phyloP scores from a whole-genome alignment of 345 rosid species.

The Bruguiera sexangula region DNA sequence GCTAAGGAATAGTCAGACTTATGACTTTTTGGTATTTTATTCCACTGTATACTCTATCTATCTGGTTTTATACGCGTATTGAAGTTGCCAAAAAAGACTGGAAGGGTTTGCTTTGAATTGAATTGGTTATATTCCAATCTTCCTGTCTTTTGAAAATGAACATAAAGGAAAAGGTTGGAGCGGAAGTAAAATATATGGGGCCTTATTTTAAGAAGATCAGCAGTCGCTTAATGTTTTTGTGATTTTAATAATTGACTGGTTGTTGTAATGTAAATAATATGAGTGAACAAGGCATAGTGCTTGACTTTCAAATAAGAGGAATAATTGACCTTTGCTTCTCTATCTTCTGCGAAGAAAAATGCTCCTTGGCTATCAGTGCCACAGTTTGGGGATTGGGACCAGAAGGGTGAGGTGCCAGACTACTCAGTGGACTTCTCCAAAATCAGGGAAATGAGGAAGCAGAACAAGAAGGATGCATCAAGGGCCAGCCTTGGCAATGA shows the following conservation, averaged over 20 bases:
- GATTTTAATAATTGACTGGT: too few relatives aligned
- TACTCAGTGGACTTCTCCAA: constrained; percentile 88
- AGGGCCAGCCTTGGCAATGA: constrained; percentile 94
- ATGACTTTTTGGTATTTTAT: background rate
- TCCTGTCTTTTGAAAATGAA: background rate
- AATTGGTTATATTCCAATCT: background rate
- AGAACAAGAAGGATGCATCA: constrained; percentile 81
- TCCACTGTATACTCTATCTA: background rate
- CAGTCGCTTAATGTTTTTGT: too few relatives aligned
- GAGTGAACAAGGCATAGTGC: background rate
- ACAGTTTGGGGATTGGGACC: constrained; percentile 97
- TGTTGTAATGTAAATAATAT: too few relatives aligned
- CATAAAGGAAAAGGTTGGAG: too few relatives aligned
- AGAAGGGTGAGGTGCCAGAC: constrained; percentile 84
- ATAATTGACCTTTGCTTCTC: background rate
- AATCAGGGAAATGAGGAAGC: constrained; percentile 93
- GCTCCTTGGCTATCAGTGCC: constrained; percentile 94
- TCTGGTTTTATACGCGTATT: background rate
- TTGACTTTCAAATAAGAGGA: background rate
- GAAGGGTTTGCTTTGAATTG: background rate
- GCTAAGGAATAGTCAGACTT: constrained; percentile 18
- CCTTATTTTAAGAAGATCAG: too few relatives aligned
- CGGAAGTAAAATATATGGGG: too few relatives aligned
- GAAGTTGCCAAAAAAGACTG: background rate
- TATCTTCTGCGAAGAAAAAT: constrained; percentile 40